These are phyloP conservation scores for Wilcoxina mikolae DNA, from an alignment of 495 filamentous ascomycete genomes.

Conservation along the genomic window DNA sequence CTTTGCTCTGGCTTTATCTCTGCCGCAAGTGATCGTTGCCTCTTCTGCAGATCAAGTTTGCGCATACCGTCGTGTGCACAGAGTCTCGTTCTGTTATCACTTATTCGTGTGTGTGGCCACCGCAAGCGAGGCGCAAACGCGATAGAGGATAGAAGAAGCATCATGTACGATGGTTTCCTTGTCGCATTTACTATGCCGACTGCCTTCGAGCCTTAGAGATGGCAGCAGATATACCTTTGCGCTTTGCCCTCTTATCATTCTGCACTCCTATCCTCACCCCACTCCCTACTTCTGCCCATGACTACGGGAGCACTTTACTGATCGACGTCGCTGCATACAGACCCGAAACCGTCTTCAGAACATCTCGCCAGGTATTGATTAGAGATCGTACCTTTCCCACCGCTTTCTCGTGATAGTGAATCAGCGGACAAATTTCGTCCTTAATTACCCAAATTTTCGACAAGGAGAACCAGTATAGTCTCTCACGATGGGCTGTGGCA, in stretches of 20 bases:
- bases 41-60: neutral
- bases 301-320: neutral
- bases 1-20: neutral
- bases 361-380: neutral
- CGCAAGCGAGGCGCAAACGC: neutral
- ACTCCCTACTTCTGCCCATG: neutral
- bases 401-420: neutral
- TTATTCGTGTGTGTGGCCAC: no score
- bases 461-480: neutral
- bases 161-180: neutral
- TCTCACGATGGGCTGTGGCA: conserved; percentile 94
- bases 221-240: neutral
- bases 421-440: neutral
- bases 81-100: neutral
- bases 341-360: neutral
- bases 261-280: neutral
- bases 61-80: neutral
- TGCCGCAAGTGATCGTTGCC: neutral
- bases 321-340: neutral
- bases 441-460: neutral
- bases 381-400: neutral
- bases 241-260: neutral
- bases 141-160: neutral
- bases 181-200: neutral
- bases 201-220: neutral